Base-by-base conservation (phyloP, 2,329 filamentous ascomycete species). In the Cladosporium sp. region DNA sequence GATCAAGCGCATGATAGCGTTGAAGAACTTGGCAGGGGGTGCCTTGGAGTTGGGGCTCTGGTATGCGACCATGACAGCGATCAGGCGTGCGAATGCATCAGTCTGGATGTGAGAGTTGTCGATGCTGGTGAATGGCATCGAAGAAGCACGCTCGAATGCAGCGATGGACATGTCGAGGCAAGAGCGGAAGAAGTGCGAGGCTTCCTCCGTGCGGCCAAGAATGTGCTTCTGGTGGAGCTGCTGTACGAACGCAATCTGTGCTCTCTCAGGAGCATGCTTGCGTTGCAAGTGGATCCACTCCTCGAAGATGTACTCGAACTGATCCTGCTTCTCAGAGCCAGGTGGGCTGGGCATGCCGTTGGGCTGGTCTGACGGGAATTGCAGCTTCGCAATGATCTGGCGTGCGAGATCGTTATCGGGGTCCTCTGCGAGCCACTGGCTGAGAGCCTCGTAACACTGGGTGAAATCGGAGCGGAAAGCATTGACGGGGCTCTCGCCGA, bases 271-370 rank as follows among this genome's bases (percentile, higher is more conserved):
- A 4, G 89, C 87, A 70, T 89, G 88, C n/a, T 88, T 85, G 71
- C 92, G 91, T 77, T 90, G 90, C 8, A 97, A 85, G 66, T 90
- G 88, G 30, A 94, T 86, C 95, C 95, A 99, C 79, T 99, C 95
- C 51, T 94, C 93, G 73, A 99, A 97, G 23, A 97, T 85, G 75
- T 99, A 98, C 71, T 96, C 92, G 79, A 96, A 88, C 76, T 97
- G 92, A 67, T 96, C 92, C 68, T 89, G 87, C 70, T 89, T 89
- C 34, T 86, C 83, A 46, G 80, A 77, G 18, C 82, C 79, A 58
- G 87, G 84, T 65, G 89, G 86, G 25, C 84, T 86, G 32, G 83
- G 79, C 61, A 83, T 77, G 63, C 83, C 77, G 69, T 84, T 82
- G 80, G 85, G 79, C 81, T 92, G 76, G 5, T 81, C 81, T 48